Percentiles rank a stretch among this genome's conserved stretches.
These are phyloP conservation scores for Apiotrichum veenhuisii DNA, from an alignment of 1,284 basidiomycete species.

Conservation along the genomic window DNA sequence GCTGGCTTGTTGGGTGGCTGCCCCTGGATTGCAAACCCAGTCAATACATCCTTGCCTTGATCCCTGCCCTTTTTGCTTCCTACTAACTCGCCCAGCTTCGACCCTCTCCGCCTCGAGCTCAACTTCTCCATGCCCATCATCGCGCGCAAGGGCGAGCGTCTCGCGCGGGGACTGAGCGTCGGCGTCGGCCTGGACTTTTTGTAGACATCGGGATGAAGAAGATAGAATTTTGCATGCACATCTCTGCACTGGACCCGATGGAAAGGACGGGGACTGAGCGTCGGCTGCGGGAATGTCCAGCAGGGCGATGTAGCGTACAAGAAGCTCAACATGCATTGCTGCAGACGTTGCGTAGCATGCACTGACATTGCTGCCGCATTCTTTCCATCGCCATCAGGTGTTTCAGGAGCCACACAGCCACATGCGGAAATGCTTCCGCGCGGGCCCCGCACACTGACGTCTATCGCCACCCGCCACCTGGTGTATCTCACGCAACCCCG, in stretches of 20 bases:
- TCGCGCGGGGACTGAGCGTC: constrained; percentile 78
- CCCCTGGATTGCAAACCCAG: too few relatives aligned
- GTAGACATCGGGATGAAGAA: constrained; percentile 20
- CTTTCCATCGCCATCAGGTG: too few relatives aligned
- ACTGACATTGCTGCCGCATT: too few relatives aligned
- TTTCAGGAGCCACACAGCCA: too few relatives aligned
- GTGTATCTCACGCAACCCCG: too few relatives aligned
- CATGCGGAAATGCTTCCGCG: neutral
- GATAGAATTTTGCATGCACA: constrained; percentile 8
- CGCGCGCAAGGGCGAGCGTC: constrained; percentile 69
- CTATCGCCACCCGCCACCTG: constrained; percentile 7
- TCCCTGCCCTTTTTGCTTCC: neutral
- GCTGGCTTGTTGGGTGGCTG: too few relatives aligned
- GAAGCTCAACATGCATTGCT: too few relatives aligned
- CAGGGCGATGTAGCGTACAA: neutral
- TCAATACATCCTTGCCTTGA: neutral
- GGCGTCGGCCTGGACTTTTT: constrained; percentile 84
- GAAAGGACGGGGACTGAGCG: too few relatives aligned
- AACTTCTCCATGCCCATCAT: constrained; percentile 89
- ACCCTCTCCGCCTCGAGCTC: constrained; percentile 62
- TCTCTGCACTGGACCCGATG: neutral
- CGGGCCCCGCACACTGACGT: constrained; percentile 1
- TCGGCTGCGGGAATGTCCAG: too few relatives aligned
- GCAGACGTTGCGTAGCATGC: too few relatives aligned
- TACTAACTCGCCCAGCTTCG: constrained; percentile 25